Percentiles rank a stretch among this genome's conserved stretches.
Conservation (phyloP, 139 green algal genomes). For the Axilococcus clingmanii region DNA sequence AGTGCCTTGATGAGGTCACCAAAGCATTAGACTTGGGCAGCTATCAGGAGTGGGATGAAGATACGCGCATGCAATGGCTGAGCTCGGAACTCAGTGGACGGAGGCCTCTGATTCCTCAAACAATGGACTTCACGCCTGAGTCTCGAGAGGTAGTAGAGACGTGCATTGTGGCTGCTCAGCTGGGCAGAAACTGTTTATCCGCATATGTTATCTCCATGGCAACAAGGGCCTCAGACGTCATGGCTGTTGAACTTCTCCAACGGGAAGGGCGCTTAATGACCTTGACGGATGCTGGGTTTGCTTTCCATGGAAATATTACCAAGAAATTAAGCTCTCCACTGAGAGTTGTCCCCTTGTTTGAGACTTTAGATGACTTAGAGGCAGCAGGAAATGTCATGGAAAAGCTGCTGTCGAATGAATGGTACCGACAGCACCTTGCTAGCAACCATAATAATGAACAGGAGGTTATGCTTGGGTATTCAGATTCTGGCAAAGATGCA, state of each 20-base stretch:
- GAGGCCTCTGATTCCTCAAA: conserved; percentile 52
- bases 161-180: conserved; percentile 41
- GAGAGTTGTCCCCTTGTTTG: conserved; percentile 92
- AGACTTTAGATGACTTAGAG: conserved; percentile 84
- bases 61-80: conserved; percentile 55
- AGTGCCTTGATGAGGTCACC: conserved; percentile 81
- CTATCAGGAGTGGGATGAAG: conserved; percentile 69
- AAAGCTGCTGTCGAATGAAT: conserved; percentile 35
- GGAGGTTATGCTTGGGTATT: conserved; percentile 96
- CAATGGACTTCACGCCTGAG: conserved; percentile 35
- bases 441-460: conserved; percentile 38
- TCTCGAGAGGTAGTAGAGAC: conserved; percentile 60
- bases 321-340: conserved; percentile 23
- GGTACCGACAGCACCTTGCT: conserved; percentile 60
- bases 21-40: conserved; percentile 68
- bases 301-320: neutral
- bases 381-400: conserved; percentile 34
- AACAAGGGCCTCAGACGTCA: conserved; percentile 73
- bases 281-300: neutral
- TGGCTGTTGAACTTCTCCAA: conserved; percentile 92
- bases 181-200: conserved; percentile 48
- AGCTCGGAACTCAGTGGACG: conserved; percentile 50
- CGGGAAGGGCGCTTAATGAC: conserved; percentile 53
- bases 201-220: conserved; percentile 96
- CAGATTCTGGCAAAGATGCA: conserved; percentile 94